Evolutionary conservation across 805 yeast genomes (phyloP).

Genomic region (Metschnikowia continentalis): DNA sequence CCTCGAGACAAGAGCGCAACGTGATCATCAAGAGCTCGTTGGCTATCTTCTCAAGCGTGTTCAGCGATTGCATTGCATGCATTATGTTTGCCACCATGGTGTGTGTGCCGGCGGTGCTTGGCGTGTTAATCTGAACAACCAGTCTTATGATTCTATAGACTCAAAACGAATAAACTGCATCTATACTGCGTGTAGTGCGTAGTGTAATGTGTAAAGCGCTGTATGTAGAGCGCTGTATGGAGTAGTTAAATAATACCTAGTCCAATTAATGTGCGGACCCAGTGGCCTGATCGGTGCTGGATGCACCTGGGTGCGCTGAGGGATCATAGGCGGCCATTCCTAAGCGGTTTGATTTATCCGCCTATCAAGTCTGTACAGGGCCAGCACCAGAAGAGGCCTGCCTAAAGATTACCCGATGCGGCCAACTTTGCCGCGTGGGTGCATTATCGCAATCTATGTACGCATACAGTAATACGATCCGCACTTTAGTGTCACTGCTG

Average conservation of each 20-base stretch:
- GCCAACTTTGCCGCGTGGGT: slow-evolving; percentile 1
- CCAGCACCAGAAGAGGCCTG: neutral
- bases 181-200: neutral
- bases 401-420: neutral
- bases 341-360: neutral
- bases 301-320: neutral
- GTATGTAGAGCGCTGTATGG: no score
- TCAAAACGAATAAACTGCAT: neutral
- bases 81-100: slow-evolving; percentile 12
- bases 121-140: neutral
- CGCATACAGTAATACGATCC: slow-evolving; percentile 1
- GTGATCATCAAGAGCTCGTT: slow-evolving; percentile 1
- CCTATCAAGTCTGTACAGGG: neutral
- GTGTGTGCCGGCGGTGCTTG: slow-evolving; percentile 11
- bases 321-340: neutral
- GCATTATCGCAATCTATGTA: slow-evolving; percentile 1
- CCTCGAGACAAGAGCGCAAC: neutral
- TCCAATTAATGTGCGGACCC: neutral
- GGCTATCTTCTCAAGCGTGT: slow-evolving; percentile 1
- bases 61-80: slow-evolving; percentile 9
- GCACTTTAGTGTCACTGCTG: neutral
- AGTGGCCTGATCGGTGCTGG: neutral
- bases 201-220: no score
- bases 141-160: neutral
- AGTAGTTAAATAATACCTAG: no score